Percentiles rank a stretch among this genome's conserved stretches.
These are phyloP conservation scores for Aspergillus fijiensis DNA, from an alignment of 2,329 filamentous ascomycete genomes.

Conservation along the genomic window DNA sequence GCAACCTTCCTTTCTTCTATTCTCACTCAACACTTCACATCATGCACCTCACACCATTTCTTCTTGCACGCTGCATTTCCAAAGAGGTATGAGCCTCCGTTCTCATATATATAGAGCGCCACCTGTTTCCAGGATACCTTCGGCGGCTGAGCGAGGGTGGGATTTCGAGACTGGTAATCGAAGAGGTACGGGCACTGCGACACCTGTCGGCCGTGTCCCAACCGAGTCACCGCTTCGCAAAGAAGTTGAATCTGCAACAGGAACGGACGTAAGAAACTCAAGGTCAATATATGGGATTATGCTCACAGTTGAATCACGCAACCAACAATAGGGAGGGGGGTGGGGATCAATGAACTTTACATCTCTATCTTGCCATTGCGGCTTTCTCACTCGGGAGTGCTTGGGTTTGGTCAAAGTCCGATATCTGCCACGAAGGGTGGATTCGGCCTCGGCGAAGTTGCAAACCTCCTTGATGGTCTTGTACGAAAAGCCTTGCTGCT, in stretches of 20 bases:
- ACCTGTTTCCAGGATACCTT: slow-evolving; percentile 62
- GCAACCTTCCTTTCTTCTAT: neutral
- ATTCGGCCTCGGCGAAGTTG: slow-evolving; percentile 48
- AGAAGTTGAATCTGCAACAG: slow-evolving; percentile 40
- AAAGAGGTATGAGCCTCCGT: slow-evolving; percentile 59
- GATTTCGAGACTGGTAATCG: slow-evolving; percentile 6
- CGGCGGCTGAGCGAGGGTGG: slow-evolving; percentile 20
- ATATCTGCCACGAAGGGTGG: slow-evolving; percentile 49
- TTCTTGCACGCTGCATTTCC: slow-evolving; percentile 63
- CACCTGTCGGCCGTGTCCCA: slow-evolving; percentile 18
- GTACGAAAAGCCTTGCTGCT: slow-evolving; percentile 46
- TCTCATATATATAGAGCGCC: slow-evolving; percentile 51
- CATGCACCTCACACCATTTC: slow-evolving; percentile 56
- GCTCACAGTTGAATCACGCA: too few species aligned
- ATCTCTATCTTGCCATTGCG: slow-evolving; percentile 45
- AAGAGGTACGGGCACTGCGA: neutral
- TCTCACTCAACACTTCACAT: slow-evolving; percentile 16
- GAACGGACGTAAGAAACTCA: neutral
- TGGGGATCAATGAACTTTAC: slow-evolving; percentile 33
- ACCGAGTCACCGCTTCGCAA: slow-evolving; percentile 38
- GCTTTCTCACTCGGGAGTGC: slow-evolving; percentile 47
- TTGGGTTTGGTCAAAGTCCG: slow-evolving; percentile 48
- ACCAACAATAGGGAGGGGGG: neutral
- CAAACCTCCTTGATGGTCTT: slow-evolving; percentile 48
- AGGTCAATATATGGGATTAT: too few species aligned